Base-by-base conservation (phyloP, 2,329 filamentous ascomycete genomes). In the Penicillium sp. region DNA sequence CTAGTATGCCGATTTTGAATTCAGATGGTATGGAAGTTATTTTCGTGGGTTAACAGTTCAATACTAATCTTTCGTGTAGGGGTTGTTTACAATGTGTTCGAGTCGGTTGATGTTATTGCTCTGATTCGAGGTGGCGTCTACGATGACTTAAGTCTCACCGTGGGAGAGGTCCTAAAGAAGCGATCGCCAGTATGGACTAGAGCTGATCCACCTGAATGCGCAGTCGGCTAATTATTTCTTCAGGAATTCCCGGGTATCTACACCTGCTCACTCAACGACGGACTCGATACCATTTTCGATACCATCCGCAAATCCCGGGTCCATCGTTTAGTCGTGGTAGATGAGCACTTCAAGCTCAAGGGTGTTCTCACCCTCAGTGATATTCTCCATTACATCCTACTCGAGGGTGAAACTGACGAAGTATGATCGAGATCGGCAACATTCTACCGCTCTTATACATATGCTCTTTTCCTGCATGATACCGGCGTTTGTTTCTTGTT, bases 101-200 rank as follows among this genome's bases (percentile, higher is more conserved):
- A 99, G 77, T 90, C 94, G 1, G 92, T 99, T 49, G 94, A 99
- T 74, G 92, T 99, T 57, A 96, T 99, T 64, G 89, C 92, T 0
- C 87, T 96, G 66, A 96, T 99, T 76, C 96, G 95, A 75, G 92
- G 91, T 22, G 92, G 92, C 20, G 86, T 86, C 33, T 97, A 97
- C 69, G 94, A 97, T 61, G 93, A 97, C 63, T 80, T 99, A 54
- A 87, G 89, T 56, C 84, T 92, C 20, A 90, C 84, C 6, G 90
- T 97, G 4, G 94, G 93, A 42, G 92, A 97, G 59, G 93, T 93
- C 2, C 79, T 97, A 53, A 87, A 90, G 66, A 95, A 89, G 73
- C 85, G 93, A 59, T 85, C 90, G 12, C 89, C 95, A 50, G 85
- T 87, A 76, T 61, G 79, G 73, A 44, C 18, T 46, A 15, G 6